Evolutionary conservation across 1,284 basidiomycete genomes (phyloP).

Genomic region (Leccinum discolor): DNA sequence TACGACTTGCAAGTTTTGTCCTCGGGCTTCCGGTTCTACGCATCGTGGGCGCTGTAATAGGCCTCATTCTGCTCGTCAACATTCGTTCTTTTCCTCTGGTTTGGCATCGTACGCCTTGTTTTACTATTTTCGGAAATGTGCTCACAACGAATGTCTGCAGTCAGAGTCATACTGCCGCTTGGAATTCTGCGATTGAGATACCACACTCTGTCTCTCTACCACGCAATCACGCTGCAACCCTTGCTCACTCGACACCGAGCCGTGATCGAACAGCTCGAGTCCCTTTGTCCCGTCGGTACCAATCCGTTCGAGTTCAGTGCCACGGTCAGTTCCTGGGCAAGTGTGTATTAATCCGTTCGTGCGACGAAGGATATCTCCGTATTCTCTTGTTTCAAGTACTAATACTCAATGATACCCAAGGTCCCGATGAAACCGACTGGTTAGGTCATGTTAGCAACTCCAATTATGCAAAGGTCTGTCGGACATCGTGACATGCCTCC

Average conservation of each 20-base stretch:
- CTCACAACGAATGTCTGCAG: constrained; percentile 32
- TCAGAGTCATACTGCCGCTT: constrained; percentile 53
- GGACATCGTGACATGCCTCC: neutral
- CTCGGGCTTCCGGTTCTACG: neutral
- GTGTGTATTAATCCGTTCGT: constrained; percentile 39
- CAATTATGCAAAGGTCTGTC: constrained; percentile 63
- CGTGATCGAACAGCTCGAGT: constrained; percentile 44
- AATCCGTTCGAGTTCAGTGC: constrained; percentile 51
- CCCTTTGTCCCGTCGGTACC: constrained; percentile 51
- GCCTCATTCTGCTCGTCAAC: constrained; percentile 51
- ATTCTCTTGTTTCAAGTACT: neutral
- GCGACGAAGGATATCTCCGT: neutral
- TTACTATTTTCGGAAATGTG: no score
- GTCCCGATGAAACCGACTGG: constrained; percentile 69
- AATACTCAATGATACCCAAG: constrained; percentile 32
- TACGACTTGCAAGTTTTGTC: constrained; percentile 1
- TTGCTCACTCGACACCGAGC: constrained; percentile 36
- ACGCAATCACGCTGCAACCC: constrained; percentile 35
- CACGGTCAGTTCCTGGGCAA: constrained; percentile 51
- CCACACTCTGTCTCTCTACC: constrained; percentile 8
- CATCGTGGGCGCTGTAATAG: constrained; percentile 7
- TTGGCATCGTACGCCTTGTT: constrained; percentile 58
- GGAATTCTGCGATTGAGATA: constrained; percentile 30
- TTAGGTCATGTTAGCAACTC: constrained; percentile 74
- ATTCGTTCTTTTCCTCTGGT: constrained; percentile 56